phyloP scores from a whole-genome alignment of 805 yeast genomes.

The Kodamaea fukazawae region DNA sequence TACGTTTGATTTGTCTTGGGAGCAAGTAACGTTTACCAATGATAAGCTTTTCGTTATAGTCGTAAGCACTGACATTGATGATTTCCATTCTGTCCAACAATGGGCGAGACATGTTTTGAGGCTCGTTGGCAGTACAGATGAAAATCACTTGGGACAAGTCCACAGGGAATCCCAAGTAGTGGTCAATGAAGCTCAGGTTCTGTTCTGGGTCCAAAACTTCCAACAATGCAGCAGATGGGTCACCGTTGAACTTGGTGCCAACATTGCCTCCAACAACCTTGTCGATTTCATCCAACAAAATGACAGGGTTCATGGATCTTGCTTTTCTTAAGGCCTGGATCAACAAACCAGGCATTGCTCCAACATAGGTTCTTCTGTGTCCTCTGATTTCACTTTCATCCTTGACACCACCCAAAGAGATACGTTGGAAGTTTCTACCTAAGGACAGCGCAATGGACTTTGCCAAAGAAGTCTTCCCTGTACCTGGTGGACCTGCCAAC shows the following conservation, averaged over 20 bases:
- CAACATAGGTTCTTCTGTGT: conserved; percentile 87
- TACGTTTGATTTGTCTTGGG: conserved; percentile 70
- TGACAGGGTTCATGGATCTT: conserved; percentile 77
- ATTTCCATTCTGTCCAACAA: conserved; percentile 81
- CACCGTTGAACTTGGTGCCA: conserved; percentile 60
- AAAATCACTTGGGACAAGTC: conserved; percentile 79
- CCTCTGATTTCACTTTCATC: conserved; percentile 91
- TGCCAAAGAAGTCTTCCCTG: conserved; percentile 87
- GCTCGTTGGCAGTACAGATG: conserved; percentile 83
- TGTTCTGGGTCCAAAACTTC: conserved; percentile 93
- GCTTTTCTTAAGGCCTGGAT: conserved; percentile 75
- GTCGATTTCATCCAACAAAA: conserved; percentile 82
- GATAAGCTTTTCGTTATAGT: conserved; percentile 68
- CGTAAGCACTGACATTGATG: conserved; percentile 76
- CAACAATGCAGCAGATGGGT: conserved; percentile 84
- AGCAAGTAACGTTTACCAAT: conserved; percentile 68
- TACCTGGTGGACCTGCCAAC: conserved; percentile 92
- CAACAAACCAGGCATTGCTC: conserved; percentile 86
- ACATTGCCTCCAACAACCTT: conserved; percentile 60
- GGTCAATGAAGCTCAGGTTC: conserved; percentile 72
- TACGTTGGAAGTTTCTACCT: conserved; percentile 71
- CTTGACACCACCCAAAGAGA: conserved; percentile 83
- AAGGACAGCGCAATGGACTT: conserved; percentile 74
- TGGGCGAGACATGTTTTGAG: conserved; percentile 69
- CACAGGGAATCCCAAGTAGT: conserved; percentile 80